phyloP scores from a whole-genome alignment of 108 stramenopile species.

The Skeletonema potamos region DNA sequence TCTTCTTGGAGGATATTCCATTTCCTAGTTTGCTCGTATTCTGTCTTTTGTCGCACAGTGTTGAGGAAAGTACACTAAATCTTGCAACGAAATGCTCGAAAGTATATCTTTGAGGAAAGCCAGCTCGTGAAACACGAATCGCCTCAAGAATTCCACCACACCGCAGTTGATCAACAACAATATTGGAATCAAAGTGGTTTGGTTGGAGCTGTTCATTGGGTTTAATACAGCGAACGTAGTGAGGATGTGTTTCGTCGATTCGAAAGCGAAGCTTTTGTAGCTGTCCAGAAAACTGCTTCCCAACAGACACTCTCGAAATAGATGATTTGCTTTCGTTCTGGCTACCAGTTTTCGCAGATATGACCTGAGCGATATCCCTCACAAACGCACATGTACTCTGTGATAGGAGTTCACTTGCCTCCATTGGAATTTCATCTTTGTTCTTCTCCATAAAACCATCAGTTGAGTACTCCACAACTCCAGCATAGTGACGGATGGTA shows the following conservation, averaged over 20 bases:
- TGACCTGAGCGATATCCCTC: conserved; percentile 19
- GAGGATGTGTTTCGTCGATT: conserved; percentile 93
- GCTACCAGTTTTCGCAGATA: conserved; percentile 17
- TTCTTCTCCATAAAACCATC: conserved; percentile 88
- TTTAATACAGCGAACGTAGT: conserved; percentile 99
- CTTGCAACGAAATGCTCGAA: conserved; percentile 84
- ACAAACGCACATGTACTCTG: conserved; percentile 21
- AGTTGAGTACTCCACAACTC: conserved; percentile 79
- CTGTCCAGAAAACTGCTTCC: conserved; percentile 88
- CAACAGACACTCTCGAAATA: conserved; percentile 50
- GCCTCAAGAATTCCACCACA: conserved; percentile 99
- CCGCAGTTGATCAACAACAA: conserved; percentile 92
- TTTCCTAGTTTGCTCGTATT: conserved; percentile 1
- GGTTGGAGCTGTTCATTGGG: conserved; percentile 92
- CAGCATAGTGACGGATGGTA: conserved; percentile 89
- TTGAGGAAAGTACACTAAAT: conserved; percentile 56
- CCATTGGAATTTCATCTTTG: conserved; percentile 87
- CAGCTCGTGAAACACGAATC: conserved; percentile 96
- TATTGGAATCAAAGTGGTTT: conserved; percentile 59
- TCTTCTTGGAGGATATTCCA: conserved; percentile 2
- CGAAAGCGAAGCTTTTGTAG: conserved; percentile 82
- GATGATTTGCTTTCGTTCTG: conserved; percentile 33
- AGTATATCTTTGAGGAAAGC: conserved; percentile 93
- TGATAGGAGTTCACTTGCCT: conserved; percentile 76
- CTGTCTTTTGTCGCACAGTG: conserved; percentile 12